Evolutionary conservation across 148 eudicot species (phyloP).

Genomic region (Vaccinium darrowii): DNA sequence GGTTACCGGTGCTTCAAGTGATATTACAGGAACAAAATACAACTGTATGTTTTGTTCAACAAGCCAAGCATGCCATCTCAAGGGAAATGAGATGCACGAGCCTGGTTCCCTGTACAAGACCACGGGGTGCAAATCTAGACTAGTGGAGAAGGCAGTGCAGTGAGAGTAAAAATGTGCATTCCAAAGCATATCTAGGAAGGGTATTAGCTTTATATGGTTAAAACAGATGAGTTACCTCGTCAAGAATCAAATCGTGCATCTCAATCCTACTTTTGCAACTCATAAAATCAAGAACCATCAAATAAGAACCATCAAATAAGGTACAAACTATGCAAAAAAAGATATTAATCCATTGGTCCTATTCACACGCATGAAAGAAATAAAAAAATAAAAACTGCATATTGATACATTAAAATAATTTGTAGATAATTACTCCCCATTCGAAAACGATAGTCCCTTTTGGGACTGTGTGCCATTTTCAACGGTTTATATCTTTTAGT

Average conservation of each 20-base stretch:
- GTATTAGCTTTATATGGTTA: neutral
- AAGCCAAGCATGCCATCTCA: neutral
- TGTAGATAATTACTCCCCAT: neutral
- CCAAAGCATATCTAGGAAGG: neutral
- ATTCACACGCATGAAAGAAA: neutral
- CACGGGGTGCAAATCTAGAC: neutral
- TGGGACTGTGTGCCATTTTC: too few species aligned
- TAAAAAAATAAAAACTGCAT: neutral
- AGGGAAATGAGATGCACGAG: neutral
- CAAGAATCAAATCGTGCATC: neutral
- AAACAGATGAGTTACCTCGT: neutral
- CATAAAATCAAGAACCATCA: neutral
- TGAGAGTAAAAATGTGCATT: neutral
- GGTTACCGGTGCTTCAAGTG: neutral
- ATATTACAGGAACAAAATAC: neutral
- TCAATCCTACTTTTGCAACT: neutral
- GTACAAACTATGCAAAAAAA: neutral
- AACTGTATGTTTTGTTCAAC: neutral
- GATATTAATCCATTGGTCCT: neutral
- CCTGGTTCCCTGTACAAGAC: neutral
- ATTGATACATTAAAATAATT: neutral
- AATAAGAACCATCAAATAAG: neutral
- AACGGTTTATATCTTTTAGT: too few species aligned
- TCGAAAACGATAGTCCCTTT: too few species aligned
- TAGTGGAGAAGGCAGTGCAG: neutral